Base-by-base conservation (phyloP, 1,139 yeast genomes). In the Hansenula anomala region DNA sequence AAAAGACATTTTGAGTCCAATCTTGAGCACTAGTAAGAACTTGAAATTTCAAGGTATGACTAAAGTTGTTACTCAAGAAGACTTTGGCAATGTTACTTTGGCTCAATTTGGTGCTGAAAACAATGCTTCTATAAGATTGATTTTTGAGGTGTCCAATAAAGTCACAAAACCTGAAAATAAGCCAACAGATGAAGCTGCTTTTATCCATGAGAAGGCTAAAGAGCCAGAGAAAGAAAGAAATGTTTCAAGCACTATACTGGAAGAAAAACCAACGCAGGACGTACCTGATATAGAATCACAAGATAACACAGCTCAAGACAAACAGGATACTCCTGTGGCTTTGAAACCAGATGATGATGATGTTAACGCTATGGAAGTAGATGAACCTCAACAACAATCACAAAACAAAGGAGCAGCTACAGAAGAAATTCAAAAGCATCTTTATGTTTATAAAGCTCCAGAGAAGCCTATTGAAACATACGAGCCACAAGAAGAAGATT, bases 401-500 rank as follows among this genome's bases (percentile, higher is more conserved):
- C 28, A 7, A 17, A n/a, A 32, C 3, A 17, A n/a, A 4, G 41
- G 37, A 6, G 15, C 25, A 18, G 18, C 27, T 17, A 25, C 31
- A 23, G 37, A 31, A 11, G 41, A 41, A 15, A 34, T 46, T 22
- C 42, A 43, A 18, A 38, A 50, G 31, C 56, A 53, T 33, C 37
- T 53, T 1, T 51, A 48, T 26, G 48, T 51, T 13, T 54, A 35
- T 33, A 51, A 43, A 24, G 46, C 54, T 16, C 19, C 52, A 10
- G 30, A 38, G 1, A 23, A 23, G 2, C 48, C 51, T 13, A 8
- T 44, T 2, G 13, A 34, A n/a, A 35, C 33, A 3, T 33, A 27
- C 2, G 36, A 38, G 4, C 40, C 51, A 5, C 52, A 48, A 4
- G 59, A 56, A 3, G 49, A 47, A 6, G 49, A 51, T 36, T 75